Evolutionary conservation across 495 filamentous ascomycete genomes (phyloP), one percentile per base, ranked within the genome.

Genomic region (Podospora bellae-mahoneyi): DNA sequence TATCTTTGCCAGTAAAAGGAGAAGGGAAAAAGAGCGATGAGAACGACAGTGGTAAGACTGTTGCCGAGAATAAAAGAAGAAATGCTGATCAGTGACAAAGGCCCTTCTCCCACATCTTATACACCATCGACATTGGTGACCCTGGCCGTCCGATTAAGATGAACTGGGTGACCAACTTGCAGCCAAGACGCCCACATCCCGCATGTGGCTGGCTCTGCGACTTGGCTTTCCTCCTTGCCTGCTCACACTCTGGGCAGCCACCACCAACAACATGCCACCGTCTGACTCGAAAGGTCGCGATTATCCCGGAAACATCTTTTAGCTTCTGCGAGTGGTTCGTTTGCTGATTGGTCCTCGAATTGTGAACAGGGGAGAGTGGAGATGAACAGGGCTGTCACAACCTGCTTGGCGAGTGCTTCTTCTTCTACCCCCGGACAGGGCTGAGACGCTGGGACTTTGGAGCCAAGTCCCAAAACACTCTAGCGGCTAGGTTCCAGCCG

Each of bases 191-290:
- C 55, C 55, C n/a, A 58, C 4, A 58, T 48, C n/a, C 55, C 55
- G 55, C 23, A 58, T 58, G 55, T 58, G 55, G 55, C 55, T 58
- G 55, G 55, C 55, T 58, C 55, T 58, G 55, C 55, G 19, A 58
- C 55, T 58, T 58, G 55, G 23, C n/a, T 58, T 18, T 58, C 20
- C n/a, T 15, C 2, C 55, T 18, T 58, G n/a, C 55, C 55, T 19
- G 16, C 55, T 13, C 55, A 58, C 55, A 26, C 23, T 10, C 55
- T 3, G n/a, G 55, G 3, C 6, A 19, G n/a, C 23, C 23, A 19
- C n/a, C n/a, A 58, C 55, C n/a, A 20, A 26, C 16, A 13, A 58
- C n/a, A 58, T 20, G 7, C n/a, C n/a, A 20, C 4, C 23, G 55
- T 20, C 19, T 58, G 15, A 19, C n/a, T 56, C 53, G 15, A 23